phyloP scores from a whole-genome alignment of 306 rosid genomes.

The Acmispon strigosus region DNA sequence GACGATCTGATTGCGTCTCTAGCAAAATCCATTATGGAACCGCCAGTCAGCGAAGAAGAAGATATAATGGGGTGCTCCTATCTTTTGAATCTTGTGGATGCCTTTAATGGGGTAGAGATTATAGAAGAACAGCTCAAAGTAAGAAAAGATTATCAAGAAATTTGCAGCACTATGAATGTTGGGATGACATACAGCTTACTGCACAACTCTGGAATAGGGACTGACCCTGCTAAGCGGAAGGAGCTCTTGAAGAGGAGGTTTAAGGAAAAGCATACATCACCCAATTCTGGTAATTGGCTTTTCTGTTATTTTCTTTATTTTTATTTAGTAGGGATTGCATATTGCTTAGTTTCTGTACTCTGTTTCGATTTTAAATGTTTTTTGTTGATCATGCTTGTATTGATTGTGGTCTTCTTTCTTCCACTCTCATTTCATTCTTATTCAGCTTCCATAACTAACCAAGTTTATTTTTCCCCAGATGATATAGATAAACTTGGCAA shows the following conservation, averaged over 20 bases:
- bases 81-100: constrained; percentile 88
- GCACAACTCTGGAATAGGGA: constrained; percentile 65
- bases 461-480: constrained; percentile 37
- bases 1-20: constrained; percentile 67
- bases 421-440: background rate
- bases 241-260: constrained; percentile 70
- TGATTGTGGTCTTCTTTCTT: constrained; percentile 5
- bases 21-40: constrained; percentile 73
- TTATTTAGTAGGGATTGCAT: background rate
- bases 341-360: background rate
- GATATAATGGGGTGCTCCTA: constrained; percentile 64
- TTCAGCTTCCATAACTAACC: constrained; percentile 3
- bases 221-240: constrained; percentile 62
- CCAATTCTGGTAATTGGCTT: constrained; percentile 48
- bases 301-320: constrained; percentile 10
- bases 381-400: constrained; percentile 14
- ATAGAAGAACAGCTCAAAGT: constrained; percentile 85
- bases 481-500: constrained; percentile 64
- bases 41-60: constrained; percentile 72
- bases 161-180: constrained; percentile 76
- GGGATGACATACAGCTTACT: constrained; percentile 86
- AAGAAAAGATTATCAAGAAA: constrained; percentile 77
- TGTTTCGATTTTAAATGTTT: background rate
- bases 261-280: constrained; percentile 61
- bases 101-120: constrained; percentile 79